Base-by-base conservation (phyloP, 2,329 filamentous ascomycete species). In the Diaporthe destruens region DNA sequence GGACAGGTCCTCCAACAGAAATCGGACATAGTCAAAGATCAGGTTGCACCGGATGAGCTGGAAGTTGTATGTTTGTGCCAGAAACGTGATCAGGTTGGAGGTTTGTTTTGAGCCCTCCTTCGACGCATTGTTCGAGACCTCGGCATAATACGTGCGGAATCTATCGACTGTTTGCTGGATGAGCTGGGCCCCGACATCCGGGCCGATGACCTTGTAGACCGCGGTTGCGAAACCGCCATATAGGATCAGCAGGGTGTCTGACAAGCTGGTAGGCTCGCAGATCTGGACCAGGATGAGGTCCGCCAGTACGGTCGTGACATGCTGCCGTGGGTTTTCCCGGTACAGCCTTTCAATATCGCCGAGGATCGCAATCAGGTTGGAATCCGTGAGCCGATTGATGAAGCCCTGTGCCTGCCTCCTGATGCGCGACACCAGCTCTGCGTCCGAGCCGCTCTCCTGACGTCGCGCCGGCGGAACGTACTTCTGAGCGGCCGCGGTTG, bases 61-160 rank as follows among this genome's bases (percentile, higher is more conserved):
- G 79, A 99, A 97, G 65, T 94, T 95, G 83, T 98, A 99, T 51
- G 98, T 86, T 78, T 98, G 91, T 0, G 95, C 91, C 18, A 98
- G 84, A 39, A 98, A 88, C 1, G 93, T 93, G 39, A 98, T 88
- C 55, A 98, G 82, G 80, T 99, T 98, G 11, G 91, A 87, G 1
- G 88, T 86, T 71, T 92, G 88, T 79, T 95, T 95, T 53, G 81
- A 78, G 47, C 78, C 75, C 20, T 76, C 76, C 42, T 75, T 73
- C 8, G 80, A 79, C 63, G 79, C 81, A 6, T 80, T 78, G 7
- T 78, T 77, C 2, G 78, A 76, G 7, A 80, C 79, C n/a, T 78
- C 80, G 1, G 84, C 83, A 76, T 94, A 93, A 73, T 91, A 86
- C 23, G 87, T 85, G 74, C 93, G 91, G 79, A 98, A 94, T 11